Evolutionary conservation across 371 early-diverging fungal species (phyloP).

Genomic region (Mucor plumbeus): DNA sequence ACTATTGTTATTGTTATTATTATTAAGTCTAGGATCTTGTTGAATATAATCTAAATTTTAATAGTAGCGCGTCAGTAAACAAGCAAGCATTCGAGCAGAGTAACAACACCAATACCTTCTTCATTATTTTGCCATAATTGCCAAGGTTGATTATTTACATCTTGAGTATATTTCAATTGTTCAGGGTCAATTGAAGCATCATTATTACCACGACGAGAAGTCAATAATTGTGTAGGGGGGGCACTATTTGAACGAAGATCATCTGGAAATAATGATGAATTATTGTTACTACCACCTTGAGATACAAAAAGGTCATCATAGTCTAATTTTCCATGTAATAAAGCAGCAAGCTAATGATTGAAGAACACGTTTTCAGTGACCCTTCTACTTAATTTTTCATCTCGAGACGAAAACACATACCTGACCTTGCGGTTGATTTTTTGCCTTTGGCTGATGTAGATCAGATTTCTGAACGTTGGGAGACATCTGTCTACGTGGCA

Average conservation of each 20-base stretch:
- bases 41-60: constrained; percentile 12
- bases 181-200: constrained; percentile 21
- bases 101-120: constrained; percentile 6
- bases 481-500: constrained; percentile 34
- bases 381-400: background rate
- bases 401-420: constrained; percentile 26
- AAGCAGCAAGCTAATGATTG: constrained; percentile 43
- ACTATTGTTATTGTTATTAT: too few species aligned
- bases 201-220: constrained; percentile 8
- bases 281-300: constrained; percentile 11
- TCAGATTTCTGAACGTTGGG: constrained; percentile 42
- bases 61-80: background rate
- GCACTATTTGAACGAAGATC: constrained; percentile 50
- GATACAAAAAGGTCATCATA: constrained; percentile 43
- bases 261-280: constrained; percentile 30
- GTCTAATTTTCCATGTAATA: constrained; percentile 49
- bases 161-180: constrained; percentile 14
- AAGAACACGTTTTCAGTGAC: background rate
- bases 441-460: constrained; percentile 47
- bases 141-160: constrained; percentile 33
- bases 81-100: background rate
- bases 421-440: constrained; percentile 49
- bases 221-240: constrained; percentile 40
- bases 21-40: constrained; percentile 13
- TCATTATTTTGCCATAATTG: constrained; percentile 39